Percentiles rank a stretch among this genome's conserved stretches.
Conservation (phyloP, 371 early-diverging fungal species). For the Dinochytrium kinnereticum region DNA sequence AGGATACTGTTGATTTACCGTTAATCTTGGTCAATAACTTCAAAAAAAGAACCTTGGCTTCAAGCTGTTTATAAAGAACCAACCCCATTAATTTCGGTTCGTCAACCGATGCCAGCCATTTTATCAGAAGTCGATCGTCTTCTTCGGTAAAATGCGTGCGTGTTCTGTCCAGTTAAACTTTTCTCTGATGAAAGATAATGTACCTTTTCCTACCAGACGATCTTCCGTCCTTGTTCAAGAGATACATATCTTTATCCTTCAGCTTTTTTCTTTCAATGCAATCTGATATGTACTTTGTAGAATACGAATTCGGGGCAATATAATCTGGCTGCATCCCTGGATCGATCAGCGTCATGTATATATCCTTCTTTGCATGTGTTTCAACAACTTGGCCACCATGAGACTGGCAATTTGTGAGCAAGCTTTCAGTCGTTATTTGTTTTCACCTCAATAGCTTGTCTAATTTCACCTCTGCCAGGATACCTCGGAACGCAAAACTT, state of each 20-base stretch:
- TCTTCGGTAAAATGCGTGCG: constrained; percentile 15
- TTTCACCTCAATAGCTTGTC: constrained; percentile 5
- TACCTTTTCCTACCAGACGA: constrained; percentile 1
- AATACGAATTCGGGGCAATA: constrained; percentile 2
- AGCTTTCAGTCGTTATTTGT: neutral
- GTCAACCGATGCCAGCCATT: constrained; percentile 13
- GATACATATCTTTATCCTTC: neutral
- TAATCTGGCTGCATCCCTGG: neutral
- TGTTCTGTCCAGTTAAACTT: neutral
- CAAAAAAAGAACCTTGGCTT: no score
- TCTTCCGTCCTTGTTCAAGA: neutral
- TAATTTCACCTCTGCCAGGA: neutral
- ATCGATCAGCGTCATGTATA: constrained; percentile 9
- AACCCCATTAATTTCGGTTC: no score
- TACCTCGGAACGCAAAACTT: neutral
- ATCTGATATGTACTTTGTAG: constrained; percentile 17
- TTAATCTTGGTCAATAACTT: neutral
- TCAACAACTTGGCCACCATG: constrained; percentile 28
- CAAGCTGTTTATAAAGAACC: no score
- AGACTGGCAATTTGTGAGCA: neutral
- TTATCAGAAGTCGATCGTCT: constrained; percentile 27
- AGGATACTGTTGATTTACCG: constrained; percentile 15
- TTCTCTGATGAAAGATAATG: neutral
- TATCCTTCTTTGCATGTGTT: constrained; percentile 14
- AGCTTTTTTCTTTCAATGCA: constrained; percentile 1